Evolutionary conservation across 148 eudicot species (phyloP).

Genomic region (Heliosperma pusillum): DNA sequence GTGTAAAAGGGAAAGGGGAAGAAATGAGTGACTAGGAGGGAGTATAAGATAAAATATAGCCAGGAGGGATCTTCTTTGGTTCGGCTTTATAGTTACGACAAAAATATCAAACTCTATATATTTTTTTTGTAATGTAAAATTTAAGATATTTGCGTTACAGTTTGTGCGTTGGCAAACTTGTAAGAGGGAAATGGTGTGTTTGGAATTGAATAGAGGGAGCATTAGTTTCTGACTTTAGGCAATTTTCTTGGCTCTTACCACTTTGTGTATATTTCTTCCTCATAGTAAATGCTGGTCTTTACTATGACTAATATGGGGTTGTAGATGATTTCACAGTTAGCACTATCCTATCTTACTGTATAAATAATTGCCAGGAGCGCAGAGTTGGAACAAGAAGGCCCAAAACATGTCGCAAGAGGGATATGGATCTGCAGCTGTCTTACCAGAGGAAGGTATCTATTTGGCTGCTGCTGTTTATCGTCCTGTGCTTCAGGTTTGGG

Average conservation of each 20-base stretch:
- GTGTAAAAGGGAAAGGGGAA: no score
- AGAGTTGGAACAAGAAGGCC: slow-evolving; percentile 80
- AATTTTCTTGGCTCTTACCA: not conserved
- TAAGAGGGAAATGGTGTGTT: no score
- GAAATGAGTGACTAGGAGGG: no score
- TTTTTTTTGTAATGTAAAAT: no score
- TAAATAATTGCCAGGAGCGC: slow-evolving; percentile 26
- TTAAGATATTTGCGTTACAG: no score
- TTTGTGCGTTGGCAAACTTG: no score
- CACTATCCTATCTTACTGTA: not conserved
- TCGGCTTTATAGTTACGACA: no score
- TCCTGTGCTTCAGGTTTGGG: slow-evolving; percentile 86
- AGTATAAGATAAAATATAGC: no score
- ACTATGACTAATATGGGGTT: not conserved
- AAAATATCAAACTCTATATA: no score
- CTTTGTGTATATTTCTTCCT: not conserved
- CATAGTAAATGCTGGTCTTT: not conserved
- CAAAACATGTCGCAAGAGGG: slow-evolving; percentile 83
- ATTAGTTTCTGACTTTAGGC: not conserved
- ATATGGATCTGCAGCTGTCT: slow-evolving; percentile 89
- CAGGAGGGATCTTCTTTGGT: no score
- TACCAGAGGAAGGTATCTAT: slow-evolving; percentile 96
- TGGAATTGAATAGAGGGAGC: no score
- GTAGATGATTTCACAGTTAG: not conserved
- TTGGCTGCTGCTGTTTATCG: slow-evolving; percentile 95